Evolutionary conservation across 352 stramenopile genomes (phyloP).

Genomic region (Achlya hypogyna): DNA sequence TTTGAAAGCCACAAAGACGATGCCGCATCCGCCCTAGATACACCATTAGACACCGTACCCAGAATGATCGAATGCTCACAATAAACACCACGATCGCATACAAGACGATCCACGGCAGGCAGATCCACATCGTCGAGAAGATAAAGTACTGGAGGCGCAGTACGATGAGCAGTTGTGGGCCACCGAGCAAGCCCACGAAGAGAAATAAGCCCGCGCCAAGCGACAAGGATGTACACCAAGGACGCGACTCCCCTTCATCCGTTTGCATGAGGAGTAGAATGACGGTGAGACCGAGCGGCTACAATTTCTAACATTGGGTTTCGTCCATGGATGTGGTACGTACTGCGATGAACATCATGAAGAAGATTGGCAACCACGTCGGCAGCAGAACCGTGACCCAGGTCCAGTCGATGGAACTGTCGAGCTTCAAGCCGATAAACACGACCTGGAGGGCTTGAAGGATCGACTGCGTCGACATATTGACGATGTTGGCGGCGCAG

Average conservation of each 20-base stretch:
- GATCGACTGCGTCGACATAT: not conserved
- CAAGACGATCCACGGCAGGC: not conserved
- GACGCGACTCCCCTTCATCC: not conserved
- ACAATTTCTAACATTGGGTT: not conserved
- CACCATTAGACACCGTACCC: too few species aligned
- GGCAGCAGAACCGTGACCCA: slow-evolving; percentile 3
- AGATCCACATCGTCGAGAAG: not conserved
- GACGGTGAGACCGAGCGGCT: not conserved
- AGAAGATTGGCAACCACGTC: not conserved
- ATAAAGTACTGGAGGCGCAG: slow-evolving; percentile 1
- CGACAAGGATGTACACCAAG: not conserved
- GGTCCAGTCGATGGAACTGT: not conserved
- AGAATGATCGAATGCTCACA: too few species aligned
- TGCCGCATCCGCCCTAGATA: too few species aligned
- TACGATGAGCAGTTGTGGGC: not conserved
- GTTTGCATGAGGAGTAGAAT: not conserved
- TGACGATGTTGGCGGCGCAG: not conserved
- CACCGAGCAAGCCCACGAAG: not conserved
- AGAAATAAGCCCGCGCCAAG: not conserved
- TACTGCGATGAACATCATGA: not conserved
- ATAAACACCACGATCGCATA: not conserved
- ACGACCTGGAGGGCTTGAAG: slow-evolving; percentile 6
- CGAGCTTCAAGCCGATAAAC: slow-evolving; percentile 1
- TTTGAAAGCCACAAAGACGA: too few species aligned
- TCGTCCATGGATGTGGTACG: not conserved